Conservation (phyloP, 768 basidiomycete genomes). For the Pulveroboletus frians region DNA sequence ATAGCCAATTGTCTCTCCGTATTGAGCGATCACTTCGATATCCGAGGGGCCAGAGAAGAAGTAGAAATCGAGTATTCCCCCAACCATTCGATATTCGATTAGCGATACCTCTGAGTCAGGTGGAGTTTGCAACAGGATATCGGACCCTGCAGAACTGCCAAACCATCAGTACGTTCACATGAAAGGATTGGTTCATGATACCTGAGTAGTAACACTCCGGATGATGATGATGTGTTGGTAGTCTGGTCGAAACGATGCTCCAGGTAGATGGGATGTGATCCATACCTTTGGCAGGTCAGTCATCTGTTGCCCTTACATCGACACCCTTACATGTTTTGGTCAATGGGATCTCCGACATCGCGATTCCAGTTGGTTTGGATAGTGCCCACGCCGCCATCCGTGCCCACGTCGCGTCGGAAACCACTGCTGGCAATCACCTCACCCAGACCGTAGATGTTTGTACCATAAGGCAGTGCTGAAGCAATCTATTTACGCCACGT, state of each 20-base stretch:
- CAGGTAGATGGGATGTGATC: slow-evolving; percentile 69
- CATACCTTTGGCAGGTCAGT: slow-evolving; percentile 43
- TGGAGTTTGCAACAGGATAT: slow-evolving; percentile 63
- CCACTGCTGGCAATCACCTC: slow-evolving; percentile 68
- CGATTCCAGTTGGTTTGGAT: slow-evolving; percentile 67
- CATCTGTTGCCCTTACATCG: not conserved
- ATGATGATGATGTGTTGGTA: slow-evolving; percentile 51
- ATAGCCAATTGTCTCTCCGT: slow-evolving; percentile 58
- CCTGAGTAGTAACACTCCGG: slow-evolving; percentile 75
- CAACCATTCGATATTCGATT: slow-evolving; percentile 68
- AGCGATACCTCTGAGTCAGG: slow-evolving; percentile 49
- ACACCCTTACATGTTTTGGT: slow-evolving; percentile 55
- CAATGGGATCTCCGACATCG: slow-evolving; percentile 56
- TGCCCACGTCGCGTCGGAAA: slow-evolving; percentile 56
- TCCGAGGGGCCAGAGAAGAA: slow-evolving; percentile 60
- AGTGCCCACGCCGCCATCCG: slow-evolving; percentile 46
- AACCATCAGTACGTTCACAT: slow-evolving; percentile 1
- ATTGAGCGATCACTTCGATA: slow-evolving; percentile 62
- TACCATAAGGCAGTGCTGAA: slow-evolving; percentile 56
- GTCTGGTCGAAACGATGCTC: slow-evolving; percentile 62
- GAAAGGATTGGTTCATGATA: slow-evolving; percentile 18
- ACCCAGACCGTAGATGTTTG: slow-evolving; percentile 77
- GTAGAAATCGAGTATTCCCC: slow-evolving; percentile 75
- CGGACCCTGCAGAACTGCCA: slow-evolving; percentile 59
- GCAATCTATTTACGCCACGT: slow-evolving; percentile 43